Evolutionary conservation across 179 eudicot genomes (phyloP).

Genomic region (Patellifolia procumbens): DNA sequence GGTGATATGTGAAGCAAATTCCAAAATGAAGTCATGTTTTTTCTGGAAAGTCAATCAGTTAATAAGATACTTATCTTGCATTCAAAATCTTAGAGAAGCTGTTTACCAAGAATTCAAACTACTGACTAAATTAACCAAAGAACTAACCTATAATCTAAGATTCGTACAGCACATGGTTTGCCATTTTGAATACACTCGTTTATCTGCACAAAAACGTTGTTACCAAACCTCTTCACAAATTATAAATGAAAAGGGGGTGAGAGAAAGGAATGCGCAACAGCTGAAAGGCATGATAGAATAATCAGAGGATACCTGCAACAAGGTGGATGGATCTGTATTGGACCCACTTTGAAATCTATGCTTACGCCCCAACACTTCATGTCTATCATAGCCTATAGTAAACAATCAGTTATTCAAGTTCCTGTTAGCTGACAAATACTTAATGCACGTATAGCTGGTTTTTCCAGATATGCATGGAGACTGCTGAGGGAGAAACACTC

Average conservation of each 20-base stretch:
- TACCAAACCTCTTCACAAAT: background rate
- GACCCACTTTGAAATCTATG: constrained; percentile 65
- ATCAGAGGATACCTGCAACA: constrained; percentile 47
- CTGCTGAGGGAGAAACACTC: background rate
- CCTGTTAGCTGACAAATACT: background rate
- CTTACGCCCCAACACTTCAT: constrained; percentile 72
- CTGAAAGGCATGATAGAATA: background rate
- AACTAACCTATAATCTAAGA: constrained; percentile 74
- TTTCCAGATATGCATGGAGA: background rate
- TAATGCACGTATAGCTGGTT: background rate
- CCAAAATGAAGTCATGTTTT: constrained; percentile 73
- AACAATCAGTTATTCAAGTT: background rate
- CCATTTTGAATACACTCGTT: constrained; percentile 52
- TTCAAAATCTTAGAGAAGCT: background rate
- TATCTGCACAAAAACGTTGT: constrained; percentile 48
- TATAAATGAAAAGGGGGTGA: background rate
- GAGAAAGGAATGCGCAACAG: background rate
- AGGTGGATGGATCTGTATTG: constrained; percentile 54
- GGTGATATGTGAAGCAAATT: constrained; percentile 82
- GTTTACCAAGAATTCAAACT: background rate
- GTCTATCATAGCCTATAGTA: constrained; percentile 64
- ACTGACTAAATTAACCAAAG: constrained; percentile 1
- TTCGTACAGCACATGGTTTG: constrained; percentile 63
- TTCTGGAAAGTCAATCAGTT: constrained; percentile 47
- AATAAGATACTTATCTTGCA: background rate